Evolutionary conservation across 2,329 filamentous ascomycete genomes (phyloP).

Genomic region (Fusarium liriodendri): DNA sequence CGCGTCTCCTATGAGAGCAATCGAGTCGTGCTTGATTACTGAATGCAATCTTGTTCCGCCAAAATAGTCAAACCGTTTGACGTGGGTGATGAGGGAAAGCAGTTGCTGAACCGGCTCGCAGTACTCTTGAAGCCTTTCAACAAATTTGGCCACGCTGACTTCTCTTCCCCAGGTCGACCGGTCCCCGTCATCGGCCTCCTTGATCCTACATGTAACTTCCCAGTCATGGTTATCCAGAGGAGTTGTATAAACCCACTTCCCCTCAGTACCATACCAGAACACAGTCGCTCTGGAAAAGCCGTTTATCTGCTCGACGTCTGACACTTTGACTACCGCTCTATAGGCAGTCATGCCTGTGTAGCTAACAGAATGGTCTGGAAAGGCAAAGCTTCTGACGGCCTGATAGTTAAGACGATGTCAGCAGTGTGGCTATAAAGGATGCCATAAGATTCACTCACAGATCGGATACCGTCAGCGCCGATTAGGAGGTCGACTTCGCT

Average conservation of each 20-base stretch:
- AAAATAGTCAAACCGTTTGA: not conserved
- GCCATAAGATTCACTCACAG: not conserved
- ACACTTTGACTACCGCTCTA: not conserved
- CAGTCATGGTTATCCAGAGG: not conserved
- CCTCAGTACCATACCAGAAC: not conserved
- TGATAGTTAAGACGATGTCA: not conserved
- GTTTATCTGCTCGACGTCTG: not conserved
- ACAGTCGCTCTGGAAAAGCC: not conserved
- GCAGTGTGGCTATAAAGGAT: not conserved
- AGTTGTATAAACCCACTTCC: not conserved
- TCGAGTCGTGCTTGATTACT: not conserved
- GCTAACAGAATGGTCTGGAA: not conserved
- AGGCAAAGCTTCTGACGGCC: not conserved
- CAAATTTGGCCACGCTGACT: not conserved
- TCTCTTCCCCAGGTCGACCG: not conserved
- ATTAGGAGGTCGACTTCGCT: not conserved
- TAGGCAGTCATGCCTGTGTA: not conserved
- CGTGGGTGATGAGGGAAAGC: not conserved
- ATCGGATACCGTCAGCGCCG: not conserved
- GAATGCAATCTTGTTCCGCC: not conserved
- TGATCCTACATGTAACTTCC: not conserved
- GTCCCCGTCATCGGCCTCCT: not conserved
- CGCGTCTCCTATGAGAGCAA: slow-evolving; percentile 63
- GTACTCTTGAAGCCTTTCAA: not conserved
- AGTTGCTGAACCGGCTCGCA: not conserved